These are phyloP conservation scores for Emericellopsis cladophorae DNA, from an alignment of 2,329 filamentous ascomycete genomes.

Conservation along the genomic window DNA sequence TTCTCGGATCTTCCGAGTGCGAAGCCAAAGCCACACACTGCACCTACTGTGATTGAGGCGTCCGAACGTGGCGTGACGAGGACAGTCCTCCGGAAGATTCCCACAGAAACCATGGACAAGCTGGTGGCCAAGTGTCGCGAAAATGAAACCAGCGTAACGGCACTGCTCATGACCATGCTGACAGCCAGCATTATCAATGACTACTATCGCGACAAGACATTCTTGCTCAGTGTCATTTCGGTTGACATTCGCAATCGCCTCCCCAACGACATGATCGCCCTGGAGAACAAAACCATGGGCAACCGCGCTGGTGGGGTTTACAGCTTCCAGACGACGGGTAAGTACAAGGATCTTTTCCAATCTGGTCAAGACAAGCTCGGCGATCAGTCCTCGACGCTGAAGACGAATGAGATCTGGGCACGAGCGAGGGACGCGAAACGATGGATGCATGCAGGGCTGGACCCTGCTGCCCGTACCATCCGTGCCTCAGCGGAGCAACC, in stretches of 20 bases:
- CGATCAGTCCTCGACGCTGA: neutral
- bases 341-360: neutral
- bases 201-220: neutral
- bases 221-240: neutral
- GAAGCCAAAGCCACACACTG: neutral
- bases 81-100: neutral
- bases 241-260: neutral
- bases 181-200: neutral
- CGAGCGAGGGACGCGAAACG: neutral
- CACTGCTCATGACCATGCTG: neutral
- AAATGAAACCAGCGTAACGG: neutral
- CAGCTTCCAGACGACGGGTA: neutral
- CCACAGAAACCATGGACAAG: neutral
- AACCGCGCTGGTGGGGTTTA: neutral
- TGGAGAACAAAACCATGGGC: neutral
- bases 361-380: neutral
- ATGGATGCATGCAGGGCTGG: constrained; percentile 3
- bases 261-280: neutral
- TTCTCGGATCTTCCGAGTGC: neutral
- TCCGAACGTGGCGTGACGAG: neutral
- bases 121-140: neutral
- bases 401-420: neutral
- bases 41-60: neutral
- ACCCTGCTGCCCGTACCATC: neutral
- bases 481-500: neutral